Percentiles rank a stretch among this genome's conserved stretches.
Evolutionary conservation across 306 rosid genomes (phyloP).

Genomic region (Delonix regia): DNA sequence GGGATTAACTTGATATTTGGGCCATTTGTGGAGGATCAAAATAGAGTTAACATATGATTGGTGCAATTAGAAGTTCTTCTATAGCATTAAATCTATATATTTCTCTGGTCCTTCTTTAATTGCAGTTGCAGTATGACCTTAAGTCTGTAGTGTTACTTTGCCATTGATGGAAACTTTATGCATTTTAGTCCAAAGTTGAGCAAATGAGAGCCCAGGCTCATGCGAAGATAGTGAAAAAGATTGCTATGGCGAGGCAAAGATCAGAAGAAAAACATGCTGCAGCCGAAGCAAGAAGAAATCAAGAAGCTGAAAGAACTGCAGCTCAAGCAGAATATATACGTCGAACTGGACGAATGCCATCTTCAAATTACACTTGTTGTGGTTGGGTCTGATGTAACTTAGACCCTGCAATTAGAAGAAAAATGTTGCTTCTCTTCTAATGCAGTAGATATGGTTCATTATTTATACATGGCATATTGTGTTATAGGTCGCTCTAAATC

Average conservation of each 20-base stretch:
- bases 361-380: constrained; percentile 53
- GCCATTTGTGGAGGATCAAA: too few relatives aligned
- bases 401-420: constrained; percentile 2
- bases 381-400: constrained; percentile 49
- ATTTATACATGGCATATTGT: constrained; percentile 14
- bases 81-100: neutral
- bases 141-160: neutral
- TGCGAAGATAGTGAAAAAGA: constrained; percentile 62
- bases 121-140: neutral
- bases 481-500: constrained; percentile 31
- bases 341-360: constrained; percentile 60
- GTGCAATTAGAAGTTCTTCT: neutral
- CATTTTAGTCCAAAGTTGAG: constrained; percentile 61
- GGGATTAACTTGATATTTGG: neutral
- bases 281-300: constrained; percentile 55
- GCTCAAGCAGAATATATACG: constrained; percentile 67
- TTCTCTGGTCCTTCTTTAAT: neutral
- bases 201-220: constrained; percentile 73
- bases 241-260: constrained; percentile 64
- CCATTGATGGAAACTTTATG: neutral
- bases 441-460: neutral
- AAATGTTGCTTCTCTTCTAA: neutral
- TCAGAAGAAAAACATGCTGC: constrained; percentile 65
- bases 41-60: neutral
- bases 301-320: constrained; percentile 57